Percentiles rank a stretch among this genome's conserved stretches.
phyloP scores from a whole-genome alignment of 352 stramenopile species.

The Pythium angustatum region DNA sequence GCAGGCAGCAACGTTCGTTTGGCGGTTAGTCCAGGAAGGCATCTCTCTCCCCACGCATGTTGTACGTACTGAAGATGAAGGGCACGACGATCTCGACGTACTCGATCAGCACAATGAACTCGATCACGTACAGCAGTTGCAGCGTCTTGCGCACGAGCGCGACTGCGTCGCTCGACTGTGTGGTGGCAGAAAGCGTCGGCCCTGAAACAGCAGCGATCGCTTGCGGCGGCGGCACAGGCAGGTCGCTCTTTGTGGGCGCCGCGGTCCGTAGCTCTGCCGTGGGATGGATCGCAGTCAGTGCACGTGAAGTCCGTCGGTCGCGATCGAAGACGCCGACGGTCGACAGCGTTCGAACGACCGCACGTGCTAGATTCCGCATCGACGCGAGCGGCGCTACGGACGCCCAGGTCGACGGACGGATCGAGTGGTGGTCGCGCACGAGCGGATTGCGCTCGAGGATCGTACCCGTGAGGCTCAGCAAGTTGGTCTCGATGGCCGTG shows the following conservation, averaged over 20 bases:
- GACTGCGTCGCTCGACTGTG: neutral
- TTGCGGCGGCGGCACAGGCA: no score
- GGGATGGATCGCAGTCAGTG: neutral
- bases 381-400: neutral
- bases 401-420: neutral
- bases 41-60: no score
- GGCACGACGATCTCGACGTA: constrained; percentile 6
- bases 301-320: neutral
- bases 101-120: constrained; percentile 13
- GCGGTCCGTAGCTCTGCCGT: no score
- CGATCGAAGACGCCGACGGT: neutral
- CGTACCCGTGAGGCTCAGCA: neutral
- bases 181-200: neutral
- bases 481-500: neutral
- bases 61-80: constrained; percentile 3
- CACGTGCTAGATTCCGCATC: neutral
- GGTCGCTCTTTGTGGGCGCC: no score
- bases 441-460: neutral
- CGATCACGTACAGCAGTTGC: constrained; percentile 3
- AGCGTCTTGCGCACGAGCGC: neutral
- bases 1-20: no score
- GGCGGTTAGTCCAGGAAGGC: no score
- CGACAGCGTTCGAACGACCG: neutral
- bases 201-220: no score
- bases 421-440: neutral